Base-by-base conservation (phyloP, 2,329 filamentous ascomycete genomes). In the Neonectria ditissima region DNA sequence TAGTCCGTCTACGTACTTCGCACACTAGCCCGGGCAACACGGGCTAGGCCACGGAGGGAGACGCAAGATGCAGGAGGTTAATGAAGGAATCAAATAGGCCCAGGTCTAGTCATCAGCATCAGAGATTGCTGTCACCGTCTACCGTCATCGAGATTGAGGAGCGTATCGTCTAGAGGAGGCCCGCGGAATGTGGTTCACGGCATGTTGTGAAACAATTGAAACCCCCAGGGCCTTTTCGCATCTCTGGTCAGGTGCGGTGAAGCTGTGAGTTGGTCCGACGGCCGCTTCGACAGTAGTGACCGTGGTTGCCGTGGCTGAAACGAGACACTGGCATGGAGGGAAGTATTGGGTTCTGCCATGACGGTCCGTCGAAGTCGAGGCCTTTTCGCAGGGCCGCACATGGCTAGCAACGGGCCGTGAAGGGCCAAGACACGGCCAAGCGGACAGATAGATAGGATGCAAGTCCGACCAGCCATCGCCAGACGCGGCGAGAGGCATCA, bases 271-370 rank as follows among this genome's bases (percentile, higher is more conserved):
- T 50, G 30, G 45, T 37, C 54, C 22, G 47, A 37, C n/a, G 34
- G 5, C 8, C 34, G 34, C 14, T 14, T 18, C 20, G 30, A 22
- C n/a, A 14, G 13, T 51, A 26, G 47, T 34, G 41, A 37, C 18
- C 45, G 28, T 26, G 48, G 47, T 32, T 41, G 58, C 48, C 32
- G 51, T 70, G 69, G 69, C 70, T 70, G 69, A 73, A 72, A 73
- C 70, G 18, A 34, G 62, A 63, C 66, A 67, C 63, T 70, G 69
- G 65, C 51, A 72, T 72, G 69, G n/a, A 63, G 48, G 39, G 51
- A 43, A 71, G 62, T 56, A 62, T 69, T 66, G 28, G 47, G 30
- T 32, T 50, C 47, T 34, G 28, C 18, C 57, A 45, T 62, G 43
- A 30, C 47, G 28, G 44, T 63, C 39, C 30, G 16, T 11, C 43